Evolutionary conservation across 1,284 basidiomycete genomes (phyloP).

Genomic region (Rhodotorula sp.): DNA sequence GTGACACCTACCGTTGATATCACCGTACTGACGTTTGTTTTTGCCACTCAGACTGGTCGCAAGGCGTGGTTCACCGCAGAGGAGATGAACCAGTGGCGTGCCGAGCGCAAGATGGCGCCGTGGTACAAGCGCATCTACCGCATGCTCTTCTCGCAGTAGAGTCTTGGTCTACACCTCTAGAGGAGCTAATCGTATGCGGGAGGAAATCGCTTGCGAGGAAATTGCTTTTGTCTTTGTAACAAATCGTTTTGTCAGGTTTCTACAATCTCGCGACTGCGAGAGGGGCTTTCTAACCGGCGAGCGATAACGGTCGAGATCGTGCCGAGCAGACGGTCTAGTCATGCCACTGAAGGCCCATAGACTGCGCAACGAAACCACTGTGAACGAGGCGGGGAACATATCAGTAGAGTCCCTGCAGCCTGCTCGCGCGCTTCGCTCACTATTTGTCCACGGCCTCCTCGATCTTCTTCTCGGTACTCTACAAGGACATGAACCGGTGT

Average conservation of each 20-base stretch:
- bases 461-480: slow-evolving; percentile 71
- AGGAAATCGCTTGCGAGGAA: background rate
- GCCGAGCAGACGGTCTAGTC: slow-evolving; percentile 10
- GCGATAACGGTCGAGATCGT: too few species aligned
- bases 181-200: too few species aligned
- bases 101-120: slow-evolving; percentile 46
- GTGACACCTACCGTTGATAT: too few species aligned
- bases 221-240: background rate
- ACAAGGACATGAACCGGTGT: slow-evolving; percentile 45
- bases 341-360: slow-evolving; percentile 57
- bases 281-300: too few species aligned
- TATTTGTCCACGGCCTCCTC: slow-evolving; percentile 71
- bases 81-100: slow-evolving; percentile 45
- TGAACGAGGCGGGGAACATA: too few species aligned
- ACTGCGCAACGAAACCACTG: slow-evolving; percentile 53
- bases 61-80: slow-evolving; percentile 52
- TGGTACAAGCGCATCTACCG: slow-evolving; percentile 46
- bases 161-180: too few species aligned
- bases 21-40: background rate
- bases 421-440: too few species aligned
- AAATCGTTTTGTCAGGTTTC: too few species aligned
- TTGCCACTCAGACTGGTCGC: slow-evolving; percentile 46
- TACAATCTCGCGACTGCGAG: too few species aligned
- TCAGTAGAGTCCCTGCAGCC: too few species aligned
- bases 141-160: slow-evolving; percentile 47